Evolutionary conservation across 805 yeast species (phyloP).

Genomic region (Starmera quercuum): DNA sequence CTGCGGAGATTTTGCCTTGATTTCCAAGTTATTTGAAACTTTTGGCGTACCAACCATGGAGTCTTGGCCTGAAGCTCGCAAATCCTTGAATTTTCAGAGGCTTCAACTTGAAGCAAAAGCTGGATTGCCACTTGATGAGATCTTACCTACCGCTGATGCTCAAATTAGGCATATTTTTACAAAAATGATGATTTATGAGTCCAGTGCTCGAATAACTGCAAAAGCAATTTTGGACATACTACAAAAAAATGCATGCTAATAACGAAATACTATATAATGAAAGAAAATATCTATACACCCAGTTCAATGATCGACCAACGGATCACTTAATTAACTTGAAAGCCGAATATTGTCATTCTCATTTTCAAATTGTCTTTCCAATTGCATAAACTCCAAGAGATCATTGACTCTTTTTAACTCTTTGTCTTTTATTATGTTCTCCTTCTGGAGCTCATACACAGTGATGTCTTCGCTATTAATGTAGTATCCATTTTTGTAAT

Average conservation of each 20-base stretch:
- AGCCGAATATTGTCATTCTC: conserved; percentile 1
- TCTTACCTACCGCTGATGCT: conserved; percentile 28
- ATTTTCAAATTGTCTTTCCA: conserved; percentile 12
- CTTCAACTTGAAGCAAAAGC: conserved; percentile 20
- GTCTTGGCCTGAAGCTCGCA: conserved; percentile 35
- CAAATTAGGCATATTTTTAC: conserved; percentile 23
- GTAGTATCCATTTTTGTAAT: conserved; percentile 21
- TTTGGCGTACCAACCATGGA: conserved; percentile 58
- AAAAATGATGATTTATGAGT: conserved; percentile 37
- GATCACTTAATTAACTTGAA: background rate
- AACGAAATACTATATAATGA: background rate
- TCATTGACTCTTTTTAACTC: conserved; percentile 14
- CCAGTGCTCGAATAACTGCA: conserved; percentile 24
- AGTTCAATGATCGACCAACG: background rate
- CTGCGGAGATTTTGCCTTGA: conserved; percentile 49
- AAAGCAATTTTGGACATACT: conserved; percentile 9
- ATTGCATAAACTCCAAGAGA: conserved; percentile 15
- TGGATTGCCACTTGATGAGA: conserved; percentile 12
- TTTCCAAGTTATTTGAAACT: conserved; percentile 42
- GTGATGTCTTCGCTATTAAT: conserved; percentile 15
- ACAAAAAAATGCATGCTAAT: background rate
- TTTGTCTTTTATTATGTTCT: conserved; percentile 10
- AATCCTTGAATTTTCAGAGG: conserved; percentile 26
- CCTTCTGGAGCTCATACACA: conserved; percentile 15
- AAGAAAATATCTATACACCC: background rate